A percentile compares a stretch with the other conserved stretches of the same genome.
Evolutionary conservation across 208 protist genomes (phyloP).

Genomic region (Jaenimonas drosophilae): DNA sequence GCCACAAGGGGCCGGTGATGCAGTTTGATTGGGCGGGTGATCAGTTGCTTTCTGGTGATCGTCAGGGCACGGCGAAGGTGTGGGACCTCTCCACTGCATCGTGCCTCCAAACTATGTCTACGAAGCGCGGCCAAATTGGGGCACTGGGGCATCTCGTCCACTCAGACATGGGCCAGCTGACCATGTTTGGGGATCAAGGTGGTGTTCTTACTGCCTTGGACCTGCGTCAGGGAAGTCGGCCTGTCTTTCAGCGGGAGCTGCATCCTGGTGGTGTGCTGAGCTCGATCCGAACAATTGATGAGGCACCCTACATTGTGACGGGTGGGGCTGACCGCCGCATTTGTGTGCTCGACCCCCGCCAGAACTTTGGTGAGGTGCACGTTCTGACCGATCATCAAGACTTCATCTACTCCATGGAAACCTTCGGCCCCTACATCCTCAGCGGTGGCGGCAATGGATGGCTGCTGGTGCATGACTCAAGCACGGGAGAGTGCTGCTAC

Average conservation of each 20-base stretch:
- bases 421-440: constrained; percentile 48
- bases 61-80: constrained; percentile 51
- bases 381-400: constrained; percentile 53
- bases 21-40: constrained; percentile 61
- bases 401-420: constrained; percentile 76
- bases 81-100: constrained; percentile 66
- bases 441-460: constrained; percentile 72
- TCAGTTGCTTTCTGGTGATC: constrained; percentile 68
- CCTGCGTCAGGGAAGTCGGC: constrained; percentile 26
- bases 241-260: constrained; percentile 33
- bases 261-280: constrained; percentile 71
- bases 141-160: constrained; percentile 36
- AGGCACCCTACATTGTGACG: constrained; percentile 48
- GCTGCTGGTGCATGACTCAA: constrained; percentile 69
- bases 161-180: constrained; percentile 22
- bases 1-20: constrained; percentile 69
- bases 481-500: constrained; percentile 59
- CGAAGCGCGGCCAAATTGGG: constrained; percentile 62
- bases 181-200: constrained; percentile 59
- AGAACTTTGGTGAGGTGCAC: constrained; percentile 28
- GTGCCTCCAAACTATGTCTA: constrained; percentile 29
- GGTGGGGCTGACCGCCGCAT: constrained; percentile 72
- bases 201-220: constrained; percentile 66
- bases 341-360: constrained; percentile 49
- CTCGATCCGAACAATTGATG: constrained; percentile 27